Evolutionary conservation across 352 stramenopile species (phyloP), one percentile per base, ranked within the genome.

Genomic region (Peronospora tabacina): DNA sequence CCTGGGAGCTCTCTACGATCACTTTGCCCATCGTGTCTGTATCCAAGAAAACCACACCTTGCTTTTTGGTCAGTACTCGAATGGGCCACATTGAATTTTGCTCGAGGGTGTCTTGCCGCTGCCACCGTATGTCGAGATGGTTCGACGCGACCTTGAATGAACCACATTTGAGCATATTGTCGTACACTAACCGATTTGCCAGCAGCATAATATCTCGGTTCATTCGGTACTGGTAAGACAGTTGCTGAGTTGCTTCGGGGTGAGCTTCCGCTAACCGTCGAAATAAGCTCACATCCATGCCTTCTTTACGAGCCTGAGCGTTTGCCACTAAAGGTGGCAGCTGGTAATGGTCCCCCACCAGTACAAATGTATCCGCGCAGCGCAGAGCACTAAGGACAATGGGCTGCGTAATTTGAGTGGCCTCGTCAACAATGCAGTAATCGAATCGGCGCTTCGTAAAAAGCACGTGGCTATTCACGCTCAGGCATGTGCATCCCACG

Each of bases 181-280:
- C 82, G 49, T 97, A 97, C 9, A 97, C 71, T 39, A 98, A 68
- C 11, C 83, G 77, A 72, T 98, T 99, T 20, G 84, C 95, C 7
- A 99, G 42, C 34, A 86, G 52, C 77, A 97, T 98, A 44, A 99
- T 97, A 38, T 97, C 76, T 30, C 71, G 63, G 61, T 98, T 96
- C 96, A 99, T 99, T 37, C 97, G 87, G 64, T 98, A 99, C 75
- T 99, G 97, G 40, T 95, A 92, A n/a, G 84, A 97, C n/a, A 99
- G 66, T 49, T 92, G 80, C 41, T 95, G 80, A 26, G 96, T 87
- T 5, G 89, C 80, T 54, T 79, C 64, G 10, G 90, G 94, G 49
- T 98, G 90, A 20, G 76, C 83, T 44, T 98, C 87, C 7, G 87
- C 86, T 12, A 99, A 57, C 7, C 83, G 68, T 39, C 85, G 82